A percentile compares a stretch with the other conserved stretches of the same genome.
phyloP scores from a whole-genome alignment of 345 rosid genomes.

The Conringia planisiliqua region DNA sequence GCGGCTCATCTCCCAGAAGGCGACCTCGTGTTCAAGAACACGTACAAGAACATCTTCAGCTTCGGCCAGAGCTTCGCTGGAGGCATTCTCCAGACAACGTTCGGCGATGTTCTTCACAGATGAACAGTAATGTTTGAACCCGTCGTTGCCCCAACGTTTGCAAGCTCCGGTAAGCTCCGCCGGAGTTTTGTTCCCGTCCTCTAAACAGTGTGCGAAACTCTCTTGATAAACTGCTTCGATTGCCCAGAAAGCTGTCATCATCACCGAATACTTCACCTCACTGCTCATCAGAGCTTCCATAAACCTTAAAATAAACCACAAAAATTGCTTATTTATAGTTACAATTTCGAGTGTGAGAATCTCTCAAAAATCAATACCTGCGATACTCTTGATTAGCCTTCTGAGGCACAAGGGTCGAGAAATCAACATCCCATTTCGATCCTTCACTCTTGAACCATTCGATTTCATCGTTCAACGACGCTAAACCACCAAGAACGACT shows the following conservation, averaged over 20 bases:
- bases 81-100: constrained; percentile 51
- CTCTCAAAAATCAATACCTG: constrained; percentile 36
- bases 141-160: constrained; percentile 78
- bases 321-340: background rate
- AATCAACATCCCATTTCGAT: constrained; percentile 59
- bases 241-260: constrained; percentile 69
- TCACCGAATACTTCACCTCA: constrained; percentile 51
- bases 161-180: constrained; percentile 55
- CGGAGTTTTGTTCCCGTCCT: constrained; percentile 51
- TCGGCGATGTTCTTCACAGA: constrained; percentile 51
- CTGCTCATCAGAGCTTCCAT: constrained; percentile 55
- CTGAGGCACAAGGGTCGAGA: constrained; percentile 49
- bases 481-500: constrained; percentile 59
- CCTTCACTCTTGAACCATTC: constrained; percentile 80
- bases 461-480: constrained; percentile 65
- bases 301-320: constrained; percentile 42
- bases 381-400: constrained; percentile 55
- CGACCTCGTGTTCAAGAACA: constrained; percentile 66
- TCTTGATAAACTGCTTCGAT: constrained; percentile 77
- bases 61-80: constrained; percentile 36
- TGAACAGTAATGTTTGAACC: constrained; percentile 53
- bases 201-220: constrained; percentile 77
- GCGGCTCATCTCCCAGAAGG: constrained; percentile 78
- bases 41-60: constrained; percentile 53
- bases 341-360: background rate